Evolutionary conservation across 805 yeast species (phyloP), one percentile per base, ranked within the genome.

Genomic region (Nakazawaea molendinolei): DNA sequence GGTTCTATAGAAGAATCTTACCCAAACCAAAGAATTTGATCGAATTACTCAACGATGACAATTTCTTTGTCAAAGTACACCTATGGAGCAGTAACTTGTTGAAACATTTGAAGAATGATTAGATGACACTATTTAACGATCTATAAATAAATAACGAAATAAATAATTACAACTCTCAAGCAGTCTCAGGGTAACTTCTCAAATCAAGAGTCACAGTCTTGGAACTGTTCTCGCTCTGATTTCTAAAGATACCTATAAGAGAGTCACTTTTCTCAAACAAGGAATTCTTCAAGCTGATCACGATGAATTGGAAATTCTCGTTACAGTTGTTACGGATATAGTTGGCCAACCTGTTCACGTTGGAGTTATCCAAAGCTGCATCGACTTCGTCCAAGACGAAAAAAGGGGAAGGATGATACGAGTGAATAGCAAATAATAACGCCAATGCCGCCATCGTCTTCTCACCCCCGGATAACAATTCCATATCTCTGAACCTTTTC

Each of bases 381-480:
- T 92, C 98, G n/a, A 92, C 87, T 59, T 92, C 98, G 56, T 92
- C 98, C 28, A 92, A 63, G 0, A 92, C 95, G 53, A 92, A 90
- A 54, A 92, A 92, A 22, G 98, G 98, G 1, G 96, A 81, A 3
- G 97, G 97, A 34, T 80, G 90, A 58, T 65, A 83, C 0, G 94
- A 79, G 54, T 92, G 97, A 28, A 89, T 76, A 0, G 97, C 89
- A 61, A 92, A 92, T 32, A 92, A 58, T 44, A 92, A 63, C 0
- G 97, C 97, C 44, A 92, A 62, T 0, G 98, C 98, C 2, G 98
- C 98, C 55, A 92, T 80, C 2, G 97, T 85, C 53, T 89, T 87
- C 53, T 92, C 98, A 38, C 98, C 98, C 36, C 98, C 98, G 1
- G 96, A 86, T 16, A 92, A 66, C 38, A 84, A 72, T 40, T 86